A percentile compares a stretch with the other conserved stretches of the same genome.
phyloP scores from a whole-genome alignment of 1,284 basidiomycete genomes.

The Puccinia sorghi region DNA sequence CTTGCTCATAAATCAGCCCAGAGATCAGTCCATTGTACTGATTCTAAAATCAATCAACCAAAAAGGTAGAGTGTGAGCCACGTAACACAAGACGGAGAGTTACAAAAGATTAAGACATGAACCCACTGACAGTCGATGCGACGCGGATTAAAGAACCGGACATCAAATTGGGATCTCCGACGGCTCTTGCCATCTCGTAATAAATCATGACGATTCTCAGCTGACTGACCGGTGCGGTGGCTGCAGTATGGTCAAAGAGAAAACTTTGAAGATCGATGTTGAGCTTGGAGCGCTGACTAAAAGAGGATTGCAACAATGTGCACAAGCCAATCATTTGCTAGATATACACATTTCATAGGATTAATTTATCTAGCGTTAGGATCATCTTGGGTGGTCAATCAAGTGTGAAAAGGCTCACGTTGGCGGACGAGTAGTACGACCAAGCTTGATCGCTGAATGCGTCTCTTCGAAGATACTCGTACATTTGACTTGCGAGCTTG shows the following conservation, averaged over 20 bases:
- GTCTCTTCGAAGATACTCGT: slow-evolving; percentile 72
- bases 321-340: slow-evolving; percentile 49
- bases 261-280: slow-evolving; percentile 28
- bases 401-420: slow-evolving; percentile 50
- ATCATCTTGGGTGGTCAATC: neutral
- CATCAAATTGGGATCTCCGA: slow-evolving; percentile 27
- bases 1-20: slow-evolving; percentile 43
- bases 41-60: neutral
- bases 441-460: slow-evolving; percentile 56
- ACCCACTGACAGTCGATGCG: slow-evolving; percentile 32
- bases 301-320: slow-evolving; percentile 28
- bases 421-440: slow-evolving; percentile 55
- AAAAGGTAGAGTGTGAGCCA: neutral
- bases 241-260: slow-evolving; percentile 10
- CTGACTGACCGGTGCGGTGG: neutral
- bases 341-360: neutral
- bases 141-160: slow-evolving; percentile 12
- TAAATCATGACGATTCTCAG: slow-evolving; percentile 33
- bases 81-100: neutral
- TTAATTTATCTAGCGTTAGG: neutral
- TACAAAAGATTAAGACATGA: neutral
- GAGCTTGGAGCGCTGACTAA: slow-evolving; percentile 21
- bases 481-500: slow-evolving; percentile 77
- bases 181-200: slow-evolving; percentile 34
- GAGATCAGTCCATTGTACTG: slow-evolving; percentile 35